These are phyloP conservation scores for Capsaspora owczarzaki DNA, from an alignment of 78 protist species.

Conservation along the genomic window DNA sequence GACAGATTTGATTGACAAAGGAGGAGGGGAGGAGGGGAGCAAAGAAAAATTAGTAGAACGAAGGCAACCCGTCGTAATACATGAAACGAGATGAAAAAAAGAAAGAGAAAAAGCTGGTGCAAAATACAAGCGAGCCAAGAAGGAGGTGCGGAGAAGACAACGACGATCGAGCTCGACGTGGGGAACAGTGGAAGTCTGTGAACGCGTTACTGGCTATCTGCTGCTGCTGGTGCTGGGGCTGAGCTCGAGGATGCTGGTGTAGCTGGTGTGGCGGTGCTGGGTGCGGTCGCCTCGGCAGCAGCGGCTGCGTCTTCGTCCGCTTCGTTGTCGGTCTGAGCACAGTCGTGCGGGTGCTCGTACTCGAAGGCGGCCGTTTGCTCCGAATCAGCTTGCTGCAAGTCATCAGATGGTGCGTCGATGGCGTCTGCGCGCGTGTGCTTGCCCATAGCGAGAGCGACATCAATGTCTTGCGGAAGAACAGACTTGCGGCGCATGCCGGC, in stretches of 20 bases:
- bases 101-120: background rate
- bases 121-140: background rate
- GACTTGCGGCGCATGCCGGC: background rate
- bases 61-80: background rate
- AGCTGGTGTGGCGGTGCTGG: no score
- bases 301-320: no score
- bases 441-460: background rate
- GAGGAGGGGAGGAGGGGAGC: background rate
- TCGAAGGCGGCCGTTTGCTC: no score
- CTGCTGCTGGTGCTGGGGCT: no score
- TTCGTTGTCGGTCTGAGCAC: no score
- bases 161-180: background rate
- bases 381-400: background rate
- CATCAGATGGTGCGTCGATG: background rate
- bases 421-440: constrained; percentile 5
- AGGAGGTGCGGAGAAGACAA: background rate
- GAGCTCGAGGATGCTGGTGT: no score
- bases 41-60: background rate
- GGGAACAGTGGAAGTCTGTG: no score
- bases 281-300: no score
- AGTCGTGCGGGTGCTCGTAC: no score
- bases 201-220: no score
- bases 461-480: background rate
- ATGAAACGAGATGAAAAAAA: background rate
- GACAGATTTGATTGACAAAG: background rate